A percentile compares a stretch with the other conserved stretches of the same genome.
These are phyloP conservation scores for Iris pallida DNA, from an alignment of 116 monocot species.

Conservation along the genomic window DNA sequence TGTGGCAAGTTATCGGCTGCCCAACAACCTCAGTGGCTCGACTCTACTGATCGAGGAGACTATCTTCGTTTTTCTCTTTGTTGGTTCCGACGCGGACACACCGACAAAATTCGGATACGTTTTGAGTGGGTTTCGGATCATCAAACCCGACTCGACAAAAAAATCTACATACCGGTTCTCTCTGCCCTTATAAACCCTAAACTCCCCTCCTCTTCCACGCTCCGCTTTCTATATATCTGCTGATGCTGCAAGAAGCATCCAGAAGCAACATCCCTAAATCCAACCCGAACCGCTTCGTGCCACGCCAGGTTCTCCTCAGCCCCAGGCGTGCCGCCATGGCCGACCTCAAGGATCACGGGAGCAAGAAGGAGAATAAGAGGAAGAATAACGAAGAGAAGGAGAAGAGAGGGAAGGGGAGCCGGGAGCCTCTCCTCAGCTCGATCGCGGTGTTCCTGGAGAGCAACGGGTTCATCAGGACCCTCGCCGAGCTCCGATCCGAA, in stretches of 20 bases:
- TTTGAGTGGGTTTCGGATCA: too few relatives aligned
- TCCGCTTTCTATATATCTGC: background rate
- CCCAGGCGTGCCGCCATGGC: background rate
- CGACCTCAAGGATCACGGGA: background rate
- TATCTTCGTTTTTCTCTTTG: too few relatives aligned
- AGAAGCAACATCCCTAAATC: background rate
- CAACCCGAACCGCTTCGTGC: slow-evolving; percentile 6
- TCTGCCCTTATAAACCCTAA: background rate
- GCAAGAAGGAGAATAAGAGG: slow-evolving; percentile 8
- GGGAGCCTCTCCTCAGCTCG: slow-evolving; percentile 6
- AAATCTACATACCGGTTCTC: background rate
- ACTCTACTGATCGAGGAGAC: too few relatives aligned
- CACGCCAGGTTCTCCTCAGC: slow-evolving; percentile 15
- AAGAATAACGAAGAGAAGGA: background rate
- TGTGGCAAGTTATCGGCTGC: too few relatives aligned
- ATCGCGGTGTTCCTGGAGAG: slow-evolving; percentile 15
- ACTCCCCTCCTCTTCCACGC: too few relatives aligned
- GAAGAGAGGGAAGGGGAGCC: background rate
- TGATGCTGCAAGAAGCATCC: slow-evolving; percentile 1
- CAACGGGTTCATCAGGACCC: slow-evolving; percentile 14
- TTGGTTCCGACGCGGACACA: too few relatives aligned
- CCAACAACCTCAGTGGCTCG: too few relatives aligned
- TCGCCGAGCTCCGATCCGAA: slow-evolving; percentile 10
- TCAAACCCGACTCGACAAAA: background rate
- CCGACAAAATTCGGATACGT: too few relatives aligned